Evolutionary conservation across 805 yeast genomes (phyloP).

Genomic region (Yarrowia divulgata): DNA sequence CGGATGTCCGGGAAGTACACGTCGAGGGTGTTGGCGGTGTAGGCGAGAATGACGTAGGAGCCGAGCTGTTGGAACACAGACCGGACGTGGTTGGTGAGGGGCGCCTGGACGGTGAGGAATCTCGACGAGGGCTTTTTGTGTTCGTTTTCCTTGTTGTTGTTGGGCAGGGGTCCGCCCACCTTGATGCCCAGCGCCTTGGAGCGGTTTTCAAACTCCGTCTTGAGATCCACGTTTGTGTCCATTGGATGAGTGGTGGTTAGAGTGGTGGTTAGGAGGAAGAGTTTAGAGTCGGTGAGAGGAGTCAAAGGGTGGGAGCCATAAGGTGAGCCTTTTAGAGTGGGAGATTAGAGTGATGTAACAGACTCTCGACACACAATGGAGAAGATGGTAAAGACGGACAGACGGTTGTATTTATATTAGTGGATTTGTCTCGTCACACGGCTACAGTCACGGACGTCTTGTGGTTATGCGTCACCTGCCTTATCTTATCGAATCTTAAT

Average conservation of each 20-base stretch:
- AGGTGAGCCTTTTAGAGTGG: not conserved
- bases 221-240: constrained; percentile 32
- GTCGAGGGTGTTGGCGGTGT: not conserved
- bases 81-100: constrained; percentile 17
- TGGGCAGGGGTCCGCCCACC: constrained; percentile 3
- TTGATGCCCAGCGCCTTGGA: constrained; percentile 51
- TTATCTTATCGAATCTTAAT: constrained; percentile 24
- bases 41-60: constrained; percentile 25
- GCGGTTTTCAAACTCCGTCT: constrained; percentile 69
- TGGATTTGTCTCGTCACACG: no score
- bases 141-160: constrained; percentile 28
- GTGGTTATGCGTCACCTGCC: constrained; percentile 22
- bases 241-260: not conserved
- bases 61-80: constrained; percentile 21
- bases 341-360: not conserved
- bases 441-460: not conserved
- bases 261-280: constrained; percentile 14
- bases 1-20: constrained; percentile 34
- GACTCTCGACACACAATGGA: no score
- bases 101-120: not conserved
- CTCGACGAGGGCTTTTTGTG: not conserved
- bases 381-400: no score
- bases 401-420: no score
- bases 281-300: constrained; percentile 59
- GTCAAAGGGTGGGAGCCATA: no score